Evolutionary conservation across 1,284 basidiomycete species (phyloP).

Genomic region (Leccinum pachyderme): DNA sequence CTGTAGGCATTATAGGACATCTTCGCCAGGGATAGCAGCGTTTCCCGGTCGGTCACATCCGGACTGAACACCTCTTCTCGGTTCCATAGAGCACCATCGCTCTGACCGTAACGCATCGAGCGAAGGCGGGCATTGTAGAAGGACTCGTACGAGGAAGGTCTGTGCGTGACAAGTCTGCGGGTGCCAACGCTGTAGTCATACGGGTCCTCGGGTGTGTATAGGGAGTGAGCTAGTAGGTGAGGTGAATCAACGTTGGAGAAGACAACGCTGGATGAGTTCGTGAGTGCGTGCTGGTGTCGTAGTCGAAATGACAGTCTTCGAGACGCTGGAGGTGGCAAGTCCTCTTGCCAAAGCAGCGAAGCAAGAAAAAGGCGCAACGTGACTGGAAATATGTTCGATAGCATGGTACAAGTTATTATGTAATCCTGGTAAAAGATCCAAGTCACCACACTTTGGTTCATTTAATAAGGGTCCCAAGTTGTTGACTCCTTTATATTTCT

Average conservation of each 20-base stretch:
- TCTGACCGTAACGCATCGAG: conserved; percentile 43
- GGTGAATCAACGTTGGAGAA: conserved; percentile 49
- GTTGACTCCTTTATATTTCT: not conserved
- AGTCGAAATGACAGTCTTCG: conserved; percentile 54
- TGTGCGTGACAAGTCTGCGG: conserved; percentile 37
- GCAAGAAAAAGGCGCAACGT: conserved; percentile 28
- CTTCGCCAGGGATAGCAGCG: conserved; percentile 78
- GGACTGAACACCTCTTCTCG: conserved; percentile 55
- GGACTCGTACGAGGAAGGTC: conserved; percentile 46
- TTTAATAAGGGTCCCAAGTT: no score
- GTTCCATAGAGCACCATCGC: conserved; percentile 46
- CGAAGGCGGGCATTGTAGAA: conserved; percentile 48
- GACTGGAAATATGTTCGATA: conserved; percentile 23
- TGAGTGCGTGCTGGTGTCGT: conserved; percentile 59
- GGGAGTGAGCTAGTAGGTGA: conserved; percentile 23
- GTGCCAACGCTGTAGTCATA: conserved; percentile 39
- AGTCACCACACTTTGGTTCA: no score
- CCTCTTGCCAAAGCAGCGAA: conserved; percentile 24
- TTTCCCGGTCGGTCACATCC: conserved; percentile 70
- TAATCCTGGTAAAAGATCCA: not conserved
- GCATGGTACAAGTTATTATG: conserved; percentile 8
- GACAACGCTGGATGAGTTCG: conserved; percentile 49
- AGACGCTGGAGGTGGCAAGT: conserved; percentile 12
- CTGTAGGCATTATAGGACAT: conserved; percentile 88
- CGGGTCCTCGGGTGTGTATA: conserved; percentile 26